Conservation (phyloP, 805 yeast species). For the Candida palmyrensis region DNA sequence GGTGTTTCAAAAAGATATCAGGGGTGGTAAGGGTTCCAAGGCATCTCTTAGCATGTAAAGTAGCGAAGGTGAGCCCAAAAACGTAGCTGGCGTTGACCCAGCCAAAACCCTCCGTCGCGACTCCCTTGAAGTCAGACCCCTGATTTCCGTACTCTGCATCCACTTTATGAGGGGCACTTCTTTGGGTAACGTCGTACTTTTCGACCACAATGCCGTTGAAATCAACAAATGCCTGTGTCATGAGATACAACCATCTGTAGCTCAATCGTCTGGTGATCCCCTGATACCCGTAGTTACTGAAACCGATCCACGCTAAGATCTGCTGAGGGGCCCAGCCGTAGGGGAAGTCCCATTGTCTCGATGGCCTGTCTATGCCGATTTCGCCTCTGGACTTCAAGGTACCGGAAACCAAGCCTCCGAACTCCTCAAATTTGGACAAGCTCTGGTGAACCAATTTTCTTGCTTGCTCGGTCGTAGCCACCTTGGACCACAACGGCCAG, state of each 20-base stretch:
- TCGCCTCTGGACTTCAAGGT: slow-evolving; percentile 71
- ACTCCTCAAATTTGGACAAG: slow-evolving; percentile 67
- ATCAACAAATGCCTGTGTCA: slow-evolving; percentile 87
- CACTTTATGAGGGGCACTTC: slow-evolving; percentile 82
- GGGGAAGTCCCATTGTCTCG: slow-evolving; percentile 97
- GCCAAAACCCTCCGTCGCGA: slow-evolving; percentile 94
- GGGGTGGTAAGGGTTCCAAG: slow-evolving; percentile 80
- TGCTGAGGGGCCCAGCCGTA: slow-evolving; percentile 99
- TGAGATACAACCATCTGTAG: slow-evolving; percentile 84
- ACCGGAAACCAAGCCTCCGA: slow-evolving; percentile 88
- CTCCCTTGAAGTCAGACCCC: slow-evolving; percentile 89
- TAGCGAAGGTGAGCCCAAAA: slow-evolving; percentile 64
- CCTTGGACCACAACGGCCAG: slow-evolving; percentile 89
- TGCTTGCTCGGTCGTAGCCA: slow-evolving; percentile 66
- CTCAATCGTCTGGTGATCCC: slow-evolving; percentile 65
- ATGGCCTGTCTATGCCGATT: slow-evolving; percentile 65
- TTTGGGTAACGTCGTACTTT: slow-evolving; percentile 84
- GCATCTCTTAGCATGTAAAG: slow-evolving; percentile 64
- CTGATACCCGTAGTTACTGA: slow-evolving; percentile 62
- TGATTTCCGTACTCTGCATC: slow-evolving; percentile 97
- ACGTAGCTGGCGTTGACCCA: slow-evolving; percentile 93
- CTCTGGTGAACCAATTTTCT: slow-evolving; percentile 49
- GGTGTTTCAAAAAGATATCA: slow-evolving; percentile 47
- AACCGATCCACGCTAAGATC: slow-evolving; percentile 88
- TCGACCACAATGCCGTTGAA: slow-evolving; percentile 94